Conservation (phyloP, 148 eudicot genomes). For the Talinum fruticosum region DNA sequence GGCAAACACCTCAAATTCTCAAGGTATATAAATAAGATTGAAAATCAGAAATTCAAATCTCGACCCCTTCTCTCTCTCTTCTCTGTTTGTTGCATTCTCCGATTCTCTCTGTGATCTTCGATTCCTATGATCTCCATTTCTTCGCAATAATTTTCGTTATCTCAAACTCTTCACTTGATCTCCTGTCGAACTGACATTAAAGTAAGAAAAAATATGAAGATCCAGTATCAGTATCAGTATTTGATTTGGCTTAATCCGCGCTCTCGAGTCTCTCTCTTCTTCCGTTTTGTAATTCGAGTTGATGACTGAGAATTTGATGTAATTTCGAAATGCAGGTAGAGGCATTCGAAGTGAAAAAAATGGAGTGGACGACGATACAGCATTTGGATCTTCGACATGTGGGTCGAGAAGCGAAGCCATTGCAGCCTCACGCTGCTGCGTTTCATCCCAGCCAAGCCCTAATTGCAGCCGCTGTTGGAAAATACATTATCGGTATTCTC, state of each 20-base stretch:
- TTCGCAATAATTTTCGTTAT: background rate
- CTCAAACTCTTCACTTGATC: background rate
- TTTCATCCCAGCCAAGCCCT: constrained; percentile 90
- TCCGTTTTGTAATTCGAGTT: background rate
- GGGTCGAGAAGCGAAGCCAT: constrained; percentile 77
- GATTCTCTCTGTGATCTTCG: background rate
- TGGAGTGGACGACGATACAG: constrained; percentile 96
- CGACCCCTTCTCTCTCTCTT: background rate
- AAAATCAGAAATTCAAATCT: background rate
- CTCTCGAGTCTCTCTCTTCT: background rate
- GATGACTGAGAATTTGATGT: background rate
- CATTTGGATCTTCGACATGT: constrained; percentile 97
- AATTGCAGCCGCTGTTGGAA: constrained; percentile 71
- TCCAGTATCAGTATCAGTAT: background rate
- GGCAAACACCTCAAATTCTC: background rate
- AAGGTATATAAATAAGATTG: background rate
- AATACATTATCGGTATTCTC: constrained; percentile 66
- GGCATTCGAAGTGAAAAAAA: constrained; percentile 17
- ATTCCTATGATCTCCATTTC: background rate
- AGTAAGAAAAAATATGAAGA: background rate
- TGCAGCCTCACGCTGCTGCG: constrained; percentile 93
- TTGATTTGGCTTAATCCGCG: background rate
- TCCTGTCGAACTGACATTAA: too few relatives aligned
- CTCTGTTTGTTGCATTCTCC: background rate
- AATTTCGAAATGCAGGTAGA: background rate